Percentiles rank a stretch among this genome's conserved stretches.
These are phyloP conservation scores for Chrysosporium keratinophilum DNA, from an alignment of 2,329 filamentous ascomycete genomes.

Conservation along the genomic window DNA sequence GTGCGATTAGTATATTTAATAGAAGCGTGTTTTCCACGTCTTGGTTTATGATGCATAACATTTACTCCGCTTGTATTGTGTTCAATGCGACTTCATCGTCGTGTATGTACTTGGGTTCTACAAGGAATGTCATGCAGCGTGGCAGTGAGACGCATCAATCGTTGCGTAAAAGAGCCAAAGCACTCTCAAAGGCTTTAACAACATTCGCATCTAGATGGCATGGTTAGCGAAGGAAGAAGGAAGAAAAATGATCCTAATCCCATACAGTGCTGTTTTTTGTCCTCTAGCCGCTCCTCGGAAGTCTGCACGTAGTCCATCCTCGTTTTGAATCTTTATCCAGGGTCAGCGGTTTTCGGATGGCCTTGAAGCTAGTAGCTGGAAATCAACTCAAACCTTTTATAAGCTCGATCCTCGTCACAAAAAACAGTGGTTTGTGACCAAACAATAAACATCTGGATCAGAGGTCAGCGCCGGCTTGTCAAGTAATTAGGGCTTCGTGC, in stretches of 20 bases:
- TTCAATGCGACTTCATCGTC: too few species aligned
- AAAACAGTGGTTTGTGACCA: conserved; percentile 65
- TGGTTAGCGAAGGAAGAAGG: not conserved
- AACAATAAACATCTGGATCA: conserved; percentile 63
- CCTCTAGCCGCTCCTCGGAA: conserved; percentile 58
- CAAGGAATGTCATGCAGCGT: too few species aligned
- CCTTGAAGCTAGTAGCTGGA: not conserved
- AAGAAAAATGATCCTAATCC: conserved; percentile 14
- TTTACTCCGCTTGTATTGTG: too few species aligned
- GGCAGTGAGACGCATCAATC: too few species aligned
- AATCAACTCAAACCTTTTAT: conserved; percentile 52
- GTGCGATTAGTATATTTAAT: too few species aligned
- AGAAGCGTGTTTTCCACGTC: too few species aligned
- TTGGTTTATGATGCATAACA: too few species aligned
- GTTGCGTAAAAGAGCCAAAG: conserved; percentile 35
- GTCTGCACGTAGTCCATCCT: conserved; percentile 65
- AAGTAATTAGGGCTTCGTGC: not conserved
- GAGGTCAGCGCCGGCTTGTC: not conserved
- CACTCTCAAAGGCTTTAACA: conserved; percentile 40
- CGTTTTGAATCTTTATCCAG: conserved; percentile 57
- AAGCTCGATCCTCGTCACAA: conserved; percentile 65
- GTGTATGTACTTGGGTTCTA: too few species aligned
- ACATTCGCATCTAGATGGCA: conserved; percentile 33
- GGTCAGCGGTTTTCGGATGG: not conserved
- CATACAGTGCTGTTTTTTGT: conserved; percentile 74